These are phyloP conservation scores for Hyaloscypha variabilis DNA, from an alignment of 495 filamentous ascomycete genomes.

Conservation along the genomic window DNA sequence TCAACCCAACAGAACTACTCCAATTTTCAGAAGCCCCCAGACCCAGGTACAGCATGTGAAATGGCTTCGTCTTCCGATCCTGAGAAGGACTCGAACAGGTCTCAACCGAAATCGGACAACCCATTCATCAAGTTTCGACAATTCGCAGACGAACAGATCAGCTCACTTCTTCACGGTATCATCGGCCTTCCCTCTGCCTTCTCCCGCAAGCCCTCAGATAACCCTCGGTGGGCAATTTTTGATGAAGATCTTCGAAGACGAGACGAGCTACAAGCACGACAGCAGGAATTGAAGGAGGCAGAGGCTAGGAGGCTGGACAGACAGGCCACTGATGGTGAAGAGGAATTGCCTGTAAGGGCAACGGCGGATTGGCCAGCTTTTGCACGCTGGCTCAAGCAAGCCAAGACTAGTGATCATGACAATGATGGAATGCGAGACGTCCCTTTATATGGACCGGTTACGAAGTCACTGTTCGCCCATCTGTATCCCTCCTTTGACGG, in stretches of 20 bases:
- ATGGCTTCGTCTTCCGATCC: constrained; percentile 28
- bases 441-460: constrained; percentile 27
- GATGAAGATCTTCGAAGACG: constrained; percentile 28
- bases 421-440: constrained; percentile 14
- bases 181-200: constrained; percentile 36
- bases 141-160: constrained; percentile 42
- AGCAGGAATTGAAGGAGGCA: constrained; percentile 26
- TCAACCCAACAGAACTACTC: constrained; percentile 2
- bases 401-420: neutral
- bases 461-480: constrained; percentile 22
- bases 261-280: constrained; percentile 28
- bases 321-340: neutral
- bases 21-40: neutral
- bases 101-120: constrained; percentile 32
- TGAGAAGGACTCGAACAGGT: constrained; percentile 22
- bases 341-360: constrained; percentile 17
- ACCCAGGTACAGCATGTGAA: constrained; percentile 7
- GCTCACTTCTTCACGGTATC: constrained; percentile 39
- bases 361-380: constrained; percentile 7
- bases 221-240: constrained; percentile 26
- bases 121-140: constrained; percentile 48
- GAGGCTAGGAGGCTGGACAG: constrained; percentile 5
- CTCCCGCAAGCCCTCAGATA: constrained; percentile 19
- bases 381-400: neutral
- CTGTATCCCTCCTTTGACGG: constrained; percentile 3